These are phyloP conservation scores for Trypanosoma congolense DNA, from an alignment of 208 protist species.

Conservation along the genomic window DNA sequence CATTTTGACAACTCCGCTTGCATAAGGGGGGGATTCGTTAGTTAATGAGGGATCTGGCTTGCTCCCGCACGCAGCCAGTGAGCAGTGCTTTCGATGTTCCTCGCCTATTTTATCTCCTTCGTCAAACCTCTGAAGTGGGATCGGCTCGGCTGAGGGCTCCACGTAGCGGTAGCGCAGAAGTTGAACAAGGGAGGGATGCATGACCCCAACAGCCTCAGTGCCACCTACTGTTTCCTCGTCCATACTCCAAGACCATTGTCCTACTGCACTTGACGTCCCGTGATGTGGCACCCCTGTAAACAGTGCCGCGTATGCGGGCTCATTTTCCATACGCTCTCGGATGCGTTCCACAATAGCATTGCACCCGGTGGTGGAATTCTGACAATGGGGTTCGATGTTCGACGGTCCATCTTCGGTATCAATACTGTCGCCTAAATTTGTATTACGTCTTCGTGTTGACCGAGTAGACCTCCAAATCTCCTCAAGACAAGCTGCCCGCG, in stretches of 20 bases:
- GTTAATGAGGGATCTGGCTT: too few relatives aligned
- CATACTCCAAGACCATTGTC: background rate
- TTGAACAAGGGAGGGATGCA: constrained; percentile 16
- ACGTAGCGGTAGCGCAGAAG: constrained; percentile 13
- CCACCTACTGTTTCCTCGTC: background rate
- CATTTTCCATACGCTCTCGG: constrained; percentile 16
- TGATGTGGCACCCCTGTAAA: constrained; percentile 3
- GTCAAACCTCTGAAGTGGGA: background rate
- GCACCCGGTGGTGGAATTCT: background rate
- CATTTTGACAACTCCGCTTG: background rate
- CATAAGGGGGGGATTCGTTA: background rate
- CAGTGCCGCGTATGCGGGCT: constrained; percentile 17
- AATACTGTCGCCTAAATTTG: constrained; percentile 11
- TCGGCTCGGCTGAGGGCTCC: background rate
- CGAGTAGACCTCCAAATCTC: constrained; percentile 56
- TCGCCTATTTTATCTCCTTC: background rate
- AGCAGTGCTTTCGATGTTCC: background rate
- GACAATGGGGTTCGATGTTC: constrained; percentile 2
- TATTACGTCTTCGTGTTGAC: constrained; percentile 29
- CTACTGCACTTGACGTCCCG: background rate
- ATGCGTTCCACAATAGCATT: constrained; percentile 15
- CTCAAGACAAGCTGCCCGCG: constrained; percentile 26
- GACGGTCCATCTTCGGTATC: constrained; percentile 9
- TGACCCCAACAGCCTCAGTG: background rate
- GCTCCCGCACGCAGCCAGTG: too few relatives aligned